Base-by-base conservation (phyloP, 2,329 filamentous ascomycete species). In the Sclerotinia glacialis region DNA sequence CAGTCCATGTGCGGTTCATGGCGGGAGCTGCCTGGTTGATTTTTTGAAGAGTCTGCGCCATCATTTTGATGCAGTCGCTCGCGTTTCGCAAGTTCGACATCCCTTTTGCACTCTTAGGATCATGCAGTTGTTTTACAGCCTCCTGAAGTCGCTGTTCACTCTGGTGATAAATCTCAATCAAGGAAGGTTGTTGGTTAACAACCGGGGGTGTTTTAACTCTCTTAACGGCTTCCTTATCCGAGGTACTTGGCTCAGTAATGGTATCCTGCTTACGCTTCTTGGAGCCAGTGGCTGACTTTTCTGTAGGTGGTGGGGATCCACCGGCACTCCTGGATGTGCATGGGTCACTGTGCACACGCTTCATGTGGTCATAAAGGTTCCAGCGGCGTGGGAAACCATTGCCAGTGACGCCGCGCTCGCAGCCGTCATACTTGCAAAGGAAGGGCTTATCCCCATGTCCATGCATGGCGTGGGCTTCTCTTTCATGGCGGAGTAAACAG, bases 321-420 rank as follows among this genome's bases (percentile, higher is more conserved):
- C 72, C 72, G 31, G 58, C 46, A 61, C 58, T 59, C 47, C 58
- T 65, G 53, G 72, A 58, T 31, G 71, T 69, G 68, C 72, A 71
- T 61, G 72, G 69, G 62, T 76, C 72, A 69, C 88, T 88, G 81
- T 98, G 94, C 9, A 97, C 93, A 69, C 94, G 89, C 80, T 92
- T 92, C 93, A 97, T 97, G 83, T 98, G 94, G 80, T 98, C 94
- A 78, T 90, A 89, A 64, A 97, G 85, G 80, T 98, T 98, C 92
- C 95, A 98, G 74, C 93, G 89, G 74, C 94, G 89, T 47, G 93
- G 94, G 76, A 98, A 98, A 73, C 94, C 94, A 77, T 94, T 92
- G 73, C 92, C 93, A 31, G 86, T 82, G 44, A 89, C 82, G 67
- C 92, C 88, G 71, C 94, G 89, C 76, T 97, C 93, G 75, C 94